Evolutionary conservation across 1,284 basidiomycete genomes (phyloP), one percentile per base, ranked within the genome.

Genomic region (Moniliophthora roreri): DNA sequence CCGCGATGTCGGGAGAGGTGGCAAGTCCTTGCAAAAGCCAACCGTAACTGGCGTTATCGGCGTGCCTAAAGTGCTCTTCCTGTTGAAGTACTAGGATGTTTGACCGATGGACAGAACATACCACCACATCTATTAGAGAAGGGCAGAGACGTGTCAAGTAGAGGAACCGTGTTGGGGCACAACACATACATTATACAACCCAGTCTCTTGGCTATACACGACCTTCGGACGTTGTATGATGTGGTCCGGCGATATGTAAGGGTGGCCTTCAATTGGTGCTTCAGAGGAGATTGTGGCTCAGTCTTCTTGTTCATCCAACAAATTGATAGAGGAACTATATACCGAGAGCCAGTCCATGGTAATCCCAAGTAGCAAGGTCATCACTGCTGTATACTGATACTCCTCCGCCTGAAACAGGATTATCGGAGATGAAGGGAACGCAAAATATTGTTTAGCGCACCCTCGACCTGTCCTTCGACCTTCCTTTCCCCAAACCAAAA

Each of bases 341-440:
- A 46, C 44, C 44, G 23, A 59, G 38, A 23, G 60, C 61, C 26
- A 51, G 39, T 4, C 61, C 60, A 21, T 55, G 35, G 40, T 55
- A 57, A 18, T 51, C 58, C 61, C 61, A 63, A 37, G 55, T 60
- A 15, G 53, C 50, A 18, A 63, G 47, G 44, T 63, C 61, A 13
- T 47, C 21, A 36, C 56, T 58, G 9, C 58, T 58, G 50, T 63
- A 63, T 10, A 61, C 51, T 15, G 53, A 51, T 34, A 60, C 55
- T 4, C 44, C 44, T 5, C 24, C 44, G 24, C 54, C 58, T 32
- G 28, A 26, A 39, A 26, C 51, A 44, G 34, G 54, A 34, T 36
- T 52, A 39, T 45, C 51, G 23, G 32, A 51, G 36, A 50, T 40
- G 24, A 26, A 16, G 39, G 44, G 4, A 38, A 13, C 41, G 34